Evolutionary conservation across 1,284 basidiomycete species (phyloP), one percentile per base, ranked within the genome.

Genomic region (Flammula alnicola): DNA sequence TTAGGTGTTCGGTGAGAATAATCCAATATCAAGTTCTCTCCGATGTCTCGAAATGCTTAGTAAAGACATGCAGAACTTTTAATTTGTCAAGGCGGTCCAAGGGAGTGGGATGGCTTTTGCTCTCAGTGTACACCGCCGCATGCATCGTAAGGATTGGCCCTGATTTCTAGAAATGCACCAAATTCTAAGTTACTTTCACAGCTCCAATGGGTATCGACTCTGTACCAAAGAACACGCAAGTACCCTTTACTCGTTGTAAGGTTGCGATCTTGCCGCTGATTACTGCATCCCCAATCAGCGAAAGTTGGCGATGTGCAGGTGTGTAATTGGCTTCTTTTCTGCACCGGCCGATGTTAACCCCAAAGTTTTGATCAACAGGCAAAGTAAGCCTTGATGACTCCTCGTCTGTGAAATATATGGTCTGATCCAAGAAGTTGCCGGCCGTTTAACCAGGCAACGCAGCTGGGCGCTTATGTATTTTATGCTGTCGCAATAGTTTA

Each of bases 201-300:
- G 81, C 60, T 78, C 30, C 74, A 82, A 64, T 79, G 77, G 72
- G 65, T 77, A 22, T 66, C 76, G 1, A 79, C 77, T 19, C 47
- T 82, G n/a, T 71, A 70, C 55, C 63, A 71, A 30, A 69, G 79
- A 57, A 60, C 61, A 47, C 65, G 77, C 76, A 57, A 63, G 76
- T 71, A 33, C 37, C 40, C n/a, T n/a, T 27, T 38, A n/a, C 46
- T 33, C 6, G n/a, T 47, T 52, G 27, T n/a, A n/a, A n/a, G n/a
- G 23, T 39, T 27, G 22, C 32, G 26, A 12, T 11, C 36, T 26
- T 32, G 20, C 29, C 27, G 40, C 26, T 47, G 20, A 36, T 40
- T 19, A 48, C 38, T 9, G 10, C 26, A 35, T 23, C 22, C 33
- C 11, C 32, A 49, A 38, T 33, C 39, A 61, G 58, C 57, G 6